These are phyloP conservation scores for Neofusicoccum kwambonambiense DNA, from an alignment of 2,329 filamentous ascomycete genomes.

Conservation along the genomic window DNA sequence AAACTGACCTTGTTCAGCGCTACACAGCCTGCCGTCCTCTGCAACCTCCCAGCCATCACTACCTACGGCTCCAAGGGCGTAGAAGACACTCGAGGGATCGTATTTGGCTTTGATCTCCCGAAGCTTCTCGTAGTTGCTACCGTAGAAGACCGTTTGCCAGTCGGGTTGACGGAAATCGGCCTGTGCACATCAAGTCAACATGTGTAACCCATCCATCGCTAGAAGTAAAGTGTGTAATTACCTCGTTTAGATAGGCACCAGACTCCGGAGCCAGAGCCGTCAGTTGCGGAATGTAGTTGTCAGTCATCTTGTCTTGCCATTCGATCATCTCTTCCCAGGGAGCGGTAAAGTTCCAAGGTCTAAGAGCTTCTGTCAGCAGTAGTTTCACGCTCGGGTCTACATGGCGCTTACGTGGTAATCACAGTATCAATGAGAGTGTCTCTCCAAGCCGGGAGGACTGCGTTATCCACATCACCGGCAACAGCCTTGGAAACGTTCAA, in stretches of 20 bases:
- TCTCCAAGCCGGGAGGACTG: background rate
- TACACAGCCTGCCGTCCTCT: conserved; percentile 22
- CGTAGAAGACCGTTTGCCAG: conserved; percentile 29
- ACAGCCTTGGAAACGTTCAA: conserved; percentile 21
- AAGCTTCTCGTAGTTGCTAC: conserved; percentile 25
- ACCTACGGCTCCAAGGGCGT: conserved; percentile 25
- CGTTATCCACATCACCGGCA: conserved; percentile 16
- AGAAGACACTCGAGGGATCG: conserved; percentile 26
- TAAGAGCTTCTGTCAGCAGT: background rate
- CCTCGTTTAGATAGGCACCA: conserved; percentile 24
- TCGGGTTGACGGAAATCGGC: conserved; percentile 29
- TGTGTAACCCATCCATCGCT: background rate
- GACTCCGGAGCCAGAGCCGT: conserved; percentile 23
- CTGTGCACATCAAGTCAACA: background rate
- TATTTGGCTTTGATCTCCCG: conserved; percentile 25
- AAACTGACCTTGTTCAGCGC: background rate
- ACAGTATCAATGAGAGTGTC: background rate
- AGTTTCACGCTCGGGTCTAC: no score
- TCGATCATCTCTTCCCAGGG: conserved; percentile 21
- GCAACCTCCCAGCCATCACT: conserved; percentile 27
- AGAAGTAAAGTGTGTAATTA: background rate
- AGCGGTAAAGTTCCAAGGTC: conserved; percentile 9
- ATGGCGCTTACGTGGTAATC: background rate
- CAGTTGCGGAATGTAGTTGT: conserved; percentile 14
- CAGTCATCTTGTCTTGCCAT: conserved; percentile 15